A percentile compares a stretch with the other conserved stretches of the same genome.
phyloP scores from a whole-genome alignment of 768 basidiomycete genomes.

The Rhodosporidiobolus sp. region DNA sequence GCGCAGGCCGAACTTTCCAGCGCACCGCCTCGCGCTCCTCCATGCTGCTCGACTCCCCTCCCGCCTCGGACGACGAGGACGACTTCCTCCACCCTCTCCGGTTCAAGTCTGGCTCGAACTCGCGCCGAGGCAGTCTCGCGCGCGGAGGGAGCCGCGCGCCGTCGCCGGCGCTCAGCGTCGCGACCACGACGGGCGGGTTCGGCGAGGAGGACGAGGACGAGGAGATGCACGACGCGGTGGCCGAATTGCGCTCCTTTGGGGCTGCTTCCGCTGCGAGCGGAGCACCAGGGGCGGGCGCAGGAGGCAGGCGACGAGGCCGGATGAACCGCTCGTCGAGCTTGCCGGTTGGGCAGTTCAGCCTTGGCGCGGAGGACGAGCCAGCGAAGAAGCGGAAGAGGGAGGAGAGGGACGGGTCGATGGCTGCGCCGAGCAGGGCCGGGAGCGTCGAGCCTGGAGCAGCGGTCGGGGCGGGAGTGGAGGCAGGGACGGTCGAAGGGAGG shows the following conservation, averaged over 20 bases:
- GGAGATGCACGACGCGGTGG: constrained; percentile 11
- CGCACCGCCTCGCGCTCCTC: constrained; percentile 8
- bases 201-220: neutral
- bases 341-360: constrained; percentile 21
- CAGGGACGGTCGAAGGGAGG: constrained; percentile 13
- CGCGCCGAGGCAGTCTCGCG: neutral
- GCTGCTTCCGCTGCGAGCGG: neutral
- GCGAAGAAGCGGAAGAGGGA: neutral
- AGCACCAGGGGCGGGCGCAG: neutral
- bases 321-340: constrained; percentile 26
- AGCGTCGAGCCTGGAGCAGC: neutral
- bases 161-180: neutral
- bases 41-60: constrained; percentile 19
- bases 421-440: neutral
- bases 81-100: neutral
- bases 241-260: constrained; percentile 12
- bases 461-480: neutral
- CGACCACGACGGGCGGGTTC: neutral
- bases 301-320: neutral
- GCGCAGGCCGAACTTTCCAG: neutral
- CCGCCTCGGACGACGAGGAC: constrained; percentile 5
- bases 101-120: neutral
- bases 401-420: constrained; percentile 2
- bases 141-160: neutral
- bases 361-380: neutral